Conservation (phyloP, 306 rosid species). For the Castanea sativa region DNA sequence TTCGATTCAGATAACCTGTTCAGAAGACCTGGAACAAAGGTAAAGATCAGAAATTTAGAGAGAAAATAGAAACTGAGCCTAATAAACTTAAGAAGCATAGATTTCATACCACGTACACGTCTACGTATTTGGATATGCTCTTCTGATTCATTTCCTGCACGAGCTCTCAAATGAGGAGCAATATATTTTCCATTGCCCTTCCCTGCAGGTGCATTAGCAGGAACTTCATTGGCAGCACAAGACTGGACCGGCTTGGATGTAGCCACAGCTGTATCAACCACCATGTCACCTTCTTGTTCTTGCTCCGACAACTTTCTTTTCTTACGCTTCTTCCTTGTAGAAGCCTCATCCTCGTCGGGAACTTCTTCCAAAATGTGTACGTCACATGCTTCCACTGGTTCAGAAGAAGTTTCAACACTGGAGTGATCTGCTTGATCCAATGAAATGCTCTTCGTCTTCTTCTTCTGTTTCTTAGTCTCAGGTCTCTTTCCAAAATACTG, state of each 20-base stretch:
- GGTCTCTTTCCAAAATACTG: constrained; percentile 22
- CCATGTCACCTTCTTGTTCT: constrained; percentile 26
- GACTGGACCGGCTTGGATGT: constrained; percentile 22
- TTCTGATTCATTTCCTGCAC: constrained; percentile 61
- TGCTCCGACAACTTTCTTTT: constrained; percentile 37
- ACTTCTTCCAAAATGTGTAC: constrained; percentile 29
- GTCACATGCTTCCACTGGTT: constrained; percentile 20
- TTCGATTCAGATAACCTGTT: constrained; percentile 69
- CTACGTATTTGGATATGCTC: constrained; percentile 72
- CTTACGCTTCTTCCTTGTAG: constrained; percentile 38
- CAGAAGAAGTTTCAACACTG: constrained; percentile 8
- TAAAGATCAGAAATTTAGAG: constrained; percentile 4
- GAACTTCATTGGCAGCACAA: constrained; percentile 22
- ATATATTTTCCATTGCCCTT: constrained; percentile 50
- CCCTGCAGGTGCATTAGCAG: constrained; percentile 31
- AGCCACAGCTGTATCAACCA: constrained; percentile 6
- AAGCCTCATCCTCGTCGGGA: constrained; percentile 10
- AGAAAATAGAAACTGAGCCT: background rate
- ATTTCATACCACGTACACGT: constrained; percentile 47
- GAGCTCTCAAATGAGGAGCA: constrained; percentile 71
- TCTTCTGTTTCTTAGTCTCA: constrained; percentile 32
- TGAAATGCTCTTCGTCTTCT: constrained; percentile 5
- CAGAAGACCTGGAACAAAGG: constrained; percentile 54
- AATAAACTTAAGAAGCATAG: constrained; percentile 10
- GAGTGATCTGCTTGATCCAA: constrained; percentile 22